These are phyloP conservation scores for Candida vaughaniae DNA, from an alignment of 805 yeast species.

Conservation along the genomic window DNA sequence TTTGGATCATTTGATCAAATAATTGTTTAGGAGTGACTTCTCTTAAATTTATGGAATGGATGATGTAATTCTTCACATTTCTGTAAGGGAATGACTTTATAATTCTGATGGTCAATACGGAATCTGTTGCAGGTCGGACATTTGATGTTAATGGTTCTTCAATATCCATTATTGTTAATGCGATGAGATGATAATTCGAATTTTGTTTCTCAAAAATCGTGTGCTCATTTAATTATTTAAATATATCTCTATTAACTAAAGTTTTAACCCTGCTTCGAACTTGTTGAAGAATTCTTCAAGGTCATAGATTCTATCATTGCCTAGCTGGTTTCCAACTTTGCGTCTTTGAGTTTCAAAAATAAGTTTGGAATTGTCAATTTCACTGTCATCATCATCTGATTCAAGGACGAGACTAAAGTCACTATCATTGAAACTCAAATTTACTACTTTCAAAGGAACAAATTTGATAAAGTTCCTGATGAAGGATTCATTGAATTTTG, in stretches of 20 bases:
- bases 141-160: conserved; percentile 81
- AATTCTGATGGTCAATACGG: conserved; percentile 80
- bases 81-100: conserved; percentile 91
- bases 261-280: conserved; percentile 15
- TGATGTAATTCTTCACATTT: conserved; percentile 74
- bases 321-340: conserved; percentile 12
- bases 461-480: conserved; percentile 10
- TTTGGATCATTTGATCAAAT: conserved; percentile 47
- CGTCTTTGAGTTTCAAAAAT: conserved; percentile 14
- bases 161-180: conserved; percentile 6
- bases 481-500: conserved; percentile 2
- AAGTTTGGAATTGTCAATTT: conserved; percentile 15
- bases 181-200: neutral
- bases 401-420: conserved; percentile 15
- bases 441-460: conserved; percentile 11
- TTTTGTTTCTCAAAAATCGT: neutral
- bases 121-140: conserved; percentile 67
- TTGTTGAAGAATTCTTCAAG: conserved; percentile 11
- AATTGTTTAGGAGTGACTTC: conserved; percentile 65
- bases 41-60: conserved; percentile 69
- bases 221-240: conserved; percentile 7
- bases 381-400: conserved; percentile 12
- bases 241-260: conserved; percentile 7
- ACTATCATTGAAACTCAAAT: conserved; percentile 14
- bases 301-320: conserved; percentile 14